Evolutionary conservation across 768 basidiomycete genomes (phyloP).

Genomic region (Boletus tomentosulus): DNA sequence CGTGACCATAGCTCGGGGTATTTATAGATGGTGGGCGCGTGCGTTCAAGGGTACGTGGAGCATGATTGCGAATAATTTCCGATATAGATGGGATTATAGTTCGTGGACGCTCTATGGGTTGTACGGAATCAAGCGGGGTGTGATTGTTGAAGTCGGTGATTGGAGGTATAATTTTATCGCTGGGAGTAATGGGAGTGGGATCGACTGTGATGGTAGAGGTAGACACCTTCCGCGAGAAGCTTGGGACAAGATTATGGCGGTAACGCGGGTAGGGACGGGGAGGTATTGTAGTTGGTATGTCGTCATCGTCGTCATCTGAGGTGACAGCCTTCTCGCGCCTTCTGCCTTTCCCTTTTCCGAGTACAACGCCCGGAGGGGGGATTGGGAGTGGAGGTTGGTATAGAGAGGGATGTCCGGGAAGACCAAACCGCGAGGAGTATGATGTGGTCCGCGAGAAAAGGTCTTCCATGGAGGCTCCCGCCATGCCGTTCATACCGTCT

Average conservation of each 20-base stretch:
- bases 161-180: constrained; percentile 14
- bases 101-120: constrained; percentile 35
- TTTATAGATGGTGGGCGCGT: constrained; percentile 44
- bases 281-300: constrained; percentile 11
- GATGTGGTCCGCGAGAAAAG: constrained; percentile 43
- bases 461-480: constrained; percentile 57
- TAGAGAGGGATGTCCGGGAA: constrained; percentile 64
- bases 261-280: constrained; percentile 18
- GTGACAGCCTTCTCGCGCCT: constrained; percentile 25
- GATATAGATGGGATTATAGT: constrained; percentile 74
- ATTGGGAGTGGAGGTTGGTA: constrained; percentile 81
- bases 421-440: constrained; percentile 49
- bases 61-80: constrained; percentile 80
- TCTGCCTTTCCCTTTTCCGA: constrained; percentile 46
- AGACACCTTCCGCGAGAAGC: constrained; percentile 25
- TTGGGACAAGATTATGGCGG: constrained; percentile 16
- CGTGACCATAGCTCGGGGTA: constrained; percentile 46
- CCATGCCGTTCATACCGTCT: constrained; percentile 90
- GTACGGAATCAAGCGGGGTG: constrained; percentile 9
- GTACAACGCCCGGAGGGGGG: constrained; percentile 74
- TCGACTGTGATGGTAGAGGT: constrained; percentile 31
- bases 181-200: constrained; percentile 9
- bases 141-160: constrained; percentile 9
- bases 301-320: constrained; percentile 55
- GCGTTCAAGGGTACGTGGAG: constrained; percentile 52